Evolutionary conservation across 441 rosid species (phyloP).

Genomic region (Erodium trifolium): DNA sequence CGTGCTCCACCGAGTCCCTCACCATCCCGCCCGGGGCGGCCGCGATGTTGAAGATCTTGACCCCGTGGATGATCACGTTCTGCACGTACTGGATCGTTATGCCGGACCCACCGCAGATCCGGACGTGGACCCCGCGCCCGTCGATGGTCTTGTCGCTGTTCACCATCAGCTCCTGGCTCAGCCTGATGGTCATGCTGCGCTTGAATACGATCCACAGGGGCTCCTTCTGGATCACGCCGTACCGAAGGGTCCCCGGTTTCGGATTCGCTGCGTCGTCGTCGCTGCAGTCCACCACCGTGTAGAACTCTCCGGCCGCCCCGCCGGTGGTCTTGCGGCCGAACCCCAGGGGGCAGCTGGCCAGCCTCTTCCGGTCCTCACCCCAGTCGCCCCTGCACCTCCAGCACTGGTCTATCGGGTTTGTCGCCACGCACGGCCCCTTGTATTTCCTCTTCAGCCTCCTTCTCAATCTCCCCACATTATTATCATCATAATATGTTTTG

Average conservation of each 20-base stretch:
- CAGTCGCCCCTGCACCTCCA: constrained; percentile 43
- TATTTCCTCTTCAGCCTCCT: background rate
- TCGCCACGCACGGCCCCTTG: constrained; percentile 41
- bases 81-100: constrained; percentile 40
- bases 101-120: constrained; percentile 37
- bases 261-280: constrained; percentile 34
- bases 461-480: background rate
- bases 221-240: constrained; percentile 42
- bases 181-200: constrained; percentile 37
- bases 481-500: too few species aligned
- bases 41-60: constrained; percentile 40
- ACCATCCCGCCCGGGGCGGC: constrained; percentile 27
- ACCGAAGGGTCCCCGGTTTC: constrained; percentile 43
- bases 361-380: constrained; percentile 35
- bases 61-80: constrained; percentile 45
- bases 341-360: constrained; percentile 38
- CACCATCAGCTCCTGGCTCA: constrained; percentile 38
- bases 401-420: constrained; percentile 54
- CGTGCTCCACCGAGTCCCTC: constrained; percentile 32
- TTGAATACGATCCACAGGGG: constrained; percentile 54
- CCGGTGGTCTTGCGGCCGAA: constrained; percentile 43
- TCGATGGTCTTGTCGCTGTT: constrained; percentile 47
- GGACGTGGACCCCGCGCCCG: constrained; percentile 33
- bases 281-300: constrained; percentile 34
- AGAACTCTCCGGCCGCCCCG: constrained; percentile 33